phyloP scores from a whole-genome alignment of 2,329 filamentous ascomycete species.

The Paracoccidioides brasiliensis region DNA sequence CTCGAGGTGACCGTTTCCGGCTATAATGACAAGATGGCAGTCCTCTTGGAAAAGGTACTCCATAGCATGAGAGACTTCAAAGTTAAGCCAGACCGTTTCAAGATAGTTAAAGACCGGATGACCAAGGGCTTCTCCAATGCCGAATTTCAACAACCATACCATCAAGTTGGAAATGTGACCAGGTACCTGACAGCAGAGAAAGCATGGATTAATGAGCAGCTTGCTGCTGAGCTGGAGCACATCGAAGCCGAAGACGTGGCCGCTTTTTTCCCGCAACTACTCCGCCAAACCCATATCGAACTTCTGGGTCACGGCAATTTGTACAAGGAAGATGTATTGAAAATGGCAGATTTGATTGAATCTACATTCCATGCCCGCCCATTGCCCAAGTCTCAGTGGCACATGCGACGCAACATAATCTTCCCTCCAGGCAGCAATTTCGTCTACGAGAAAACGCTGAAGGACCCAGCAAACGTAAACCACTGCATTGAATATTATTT shows the following conservation, averaged over 20 bases:
- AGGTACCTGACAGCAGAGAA: slow-evolving; percentile 66
- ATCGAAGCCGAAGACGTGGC: slow-evolving; percentile 64
- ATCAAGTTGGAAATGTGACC: slow-evolving; percentile 73
- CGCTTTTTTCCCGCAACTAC: slow-evolving; percentile 63
- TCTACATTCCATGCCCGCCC: slow-evolving; percentile 59
- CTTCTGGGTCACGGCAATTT: slow-evolving; percentile 82
- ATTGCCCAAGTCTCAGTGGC: slow-evolving; percentile 67
- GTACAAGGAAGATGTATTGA: slow-evolving; percentile 83
- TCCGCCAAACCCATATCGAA: slow-evolving; percentile 78
- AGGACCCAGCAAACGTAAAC: slow-evolving; percentile 80
- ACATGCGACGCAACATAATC: slow-evolving; percentile 61
- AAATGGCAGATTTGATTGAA: slow-evolving; percentile 71
- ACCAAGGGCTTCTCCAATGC: slow-evolving; percentile 69
- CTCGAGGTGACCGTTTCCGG: slow-evolving; percentile 69
- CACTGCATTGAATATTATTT: slow-evolving; percentile 72
- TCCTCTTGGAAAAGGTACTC: slow-evolving; percentile 80
- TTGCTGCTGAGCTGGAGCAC: slow-evolving; percentile 60
- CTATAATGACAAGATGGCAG: slow-evolving; percentile 92
- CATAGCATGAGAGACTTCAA: slow-evolving; percentile 72
- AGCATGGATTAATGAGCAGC: slow-evolving; percentile 66
- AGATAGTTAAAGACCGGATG: slow-evolving; percentile 78
- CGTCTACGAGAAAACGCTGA: slow-evolving; percentile 65
- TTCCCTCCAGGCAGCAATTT: slow-evolving; percentile 71
- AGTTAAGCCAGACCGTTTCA: slow-evolving; percentile 75
- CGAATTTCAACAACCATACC: slow-evolving; percentile 77